Evolutionary conservation across 2,329 filamentous ascomycete genomes (phyloP), one percentile per base, ranked within the genome.

Genomic region (Penicillium sp.): DNA sequence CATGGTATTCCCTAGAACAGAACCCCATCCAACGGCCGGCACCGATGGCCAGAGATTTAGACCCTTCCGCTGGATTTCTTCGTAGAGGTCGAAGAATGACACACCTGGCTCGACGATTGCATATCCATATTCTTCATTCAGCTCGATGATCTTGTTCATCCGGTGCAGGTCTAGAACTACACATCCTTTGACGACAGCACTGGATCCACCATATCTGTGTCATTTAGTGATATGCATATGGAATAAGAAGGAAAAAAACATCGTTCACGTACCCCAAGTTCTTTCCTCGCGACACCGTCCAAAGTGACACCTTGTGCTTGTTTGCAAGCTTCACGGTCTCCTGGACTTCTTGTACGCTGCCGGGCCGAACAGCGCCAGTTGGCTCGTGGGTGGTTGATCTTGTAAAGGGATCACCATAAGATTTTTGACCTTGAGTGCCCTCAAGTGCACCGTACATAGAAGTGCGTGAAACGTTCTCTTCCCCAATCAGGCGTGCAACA

Each of bases 321-420:
- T 43, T 43, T 19, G 40, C 40, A 43, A 43, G 10, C 16, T 26
- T 41, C 40, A 47, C 35, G 27, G 46, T 48, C 30, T 41, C 40
- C 27, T 26, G 54, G 19, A 57, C 49, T 41, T 53, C 52, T 38
- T 51, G 42, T 5, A 51, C 51, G 19, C 7, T 34, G 7, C 30
- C 11, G 3, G 30, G 30, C 10, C 30, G 30, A 9, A 34, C 30
- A 4, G 30, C 30, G 11, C 30, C 30, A 10, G 7, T 34, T 7
- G 30, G 30, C 6, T 3, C 11, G 10, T 13, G 30, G 10, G 30
- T 34, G 4, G 7, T 13, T 8, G 7, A 6, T 3, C 7, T 34
- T 34, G 30, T 8, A 10, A 34, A 34, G 7, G 30, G 11, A 34
- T 34, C 30, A 4, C 30, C 30, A 34, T 34, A 34, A 8, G 30